Percentiles rank a stretch among this genome's conserved stretches.
Conservation (phyloP, 768 basidiomycete genomes). For the Sarcodon aspratus region DNA sequence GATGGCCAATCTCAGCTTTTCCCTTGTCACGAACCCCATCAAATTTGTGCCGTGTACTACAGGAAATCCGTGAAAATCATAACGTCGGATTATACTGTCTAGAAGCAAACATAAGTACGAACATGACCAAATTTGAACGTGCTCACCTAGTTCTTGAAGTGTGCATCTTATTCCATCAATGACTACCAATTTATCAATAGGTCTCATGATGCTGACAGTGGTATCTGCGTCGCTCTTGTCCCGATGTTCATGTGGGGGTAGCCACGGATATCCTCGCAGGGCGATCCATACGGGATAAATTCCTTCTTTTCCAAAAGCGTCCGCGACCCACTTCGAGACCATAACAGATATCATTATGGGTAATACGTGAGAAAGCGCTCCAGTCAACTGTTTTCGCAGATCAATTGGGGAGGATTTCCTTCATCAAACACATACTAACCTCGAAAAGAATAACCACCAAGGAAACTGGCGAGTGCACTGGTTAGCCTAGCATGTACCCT, state of each 20-base stretch:
- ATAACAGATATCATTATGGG: slow-evolving; percentile 77
- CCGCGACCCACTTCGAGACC: slow-evolving; percentile 68
- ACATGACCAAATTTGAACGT: not conserved
- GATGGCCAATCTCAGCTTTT: slow-evolving; percentile 31
- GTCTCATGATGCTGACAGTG: slow-evolving; percentile 50
- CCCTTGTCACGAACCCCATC: slow-evolving; percentile 51
- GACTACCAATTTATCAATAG: slow-evolving; percentile 34
- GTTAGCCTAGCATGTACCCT: not conserved
- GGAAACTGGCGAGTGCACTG: slow-evolving; percentile 34
- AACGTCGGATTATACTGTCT: slow-evolving; percentile 30
- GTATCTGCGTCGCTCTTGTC: slow-evolving; percentile 42
- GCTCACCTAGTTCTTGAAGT: slow-evolving; percentile 36
- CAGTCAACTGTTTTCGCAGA: slow-evolving; percentile 41
- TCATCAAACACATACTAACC: slow-evolving; percentile 20
- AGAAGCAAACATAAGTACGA: not conserved
- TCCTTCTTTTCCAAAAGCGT: slow-evolving; percentile 57
- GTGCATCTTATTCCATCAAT: slow-evolving; percentile 30
- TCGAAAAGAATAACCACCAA: slow-evolving; percentile 71
- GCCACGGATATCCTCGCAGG: slow-evolving; percentile 60
- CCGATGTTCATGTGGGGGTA: slow-evolving; percentile 51
- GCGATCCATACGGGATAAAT: slow-evolving; percentile 68
- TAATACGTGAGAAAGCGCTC: slow-evolving; percentile 69
- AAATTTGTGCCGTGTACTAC: slow-evolving; percentile 40
- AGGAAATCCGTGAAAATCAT: slow-evolving; percentile 54
- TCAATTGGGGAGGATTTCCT: not conserved